Evolutionary conservation across 805 yeast genomes (phyloP).

Genomic region (Metschnikowia noctiluminum): DNA sequence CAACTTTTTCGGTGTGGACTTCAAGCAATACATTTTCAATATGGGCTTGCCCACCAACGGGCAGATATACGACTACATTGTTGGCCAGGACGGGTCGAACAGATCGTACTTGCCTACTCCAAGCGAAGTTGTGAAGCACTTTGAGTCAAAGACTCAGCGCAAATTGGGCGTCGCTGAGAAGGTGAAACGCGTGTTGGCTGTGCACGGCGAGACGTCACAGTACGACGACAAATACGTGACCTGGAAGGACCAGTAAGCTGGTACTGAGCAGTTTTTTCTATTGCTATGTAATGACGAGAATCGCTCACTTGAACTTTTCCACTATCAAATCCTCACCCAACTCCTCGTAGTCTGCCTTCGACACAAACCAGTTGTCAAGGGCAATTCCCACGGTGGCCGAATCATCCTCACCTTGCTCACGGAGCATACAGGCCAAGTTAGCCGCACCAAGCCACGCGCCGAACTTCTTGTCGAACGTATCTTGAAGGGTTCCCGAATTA

Average conservation of each 20-base stretch:
- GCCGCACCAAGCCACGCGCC: constrained; percentile 75
- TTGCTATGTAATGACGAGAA: no score
- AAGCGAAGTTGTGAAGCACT: constrained; percentile 63
- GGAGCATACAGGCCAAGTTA: constrained; percentile 60
- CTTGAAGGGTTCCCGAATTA: constrained; percentile 28
- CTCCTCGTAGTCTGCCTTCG: constrained; percentile 64
- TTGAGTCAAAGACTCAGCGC: constrained; percentile 45
- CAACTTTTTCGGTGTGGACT: constrained; percentile 38
- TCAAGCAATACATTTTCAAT: constrained; percentile 51
- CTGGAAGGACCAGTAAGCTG: constrained; percentile 29
- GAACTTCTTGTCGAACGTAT: constrained; percentile 50
- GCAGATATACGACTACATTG: constrained; percentile 61
- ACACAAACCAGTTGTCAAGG: constrained; percentile 50
- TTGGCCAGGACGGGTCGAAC: constrained; percentile 64
- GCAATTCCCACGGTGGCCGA: constrained; percentile 33
- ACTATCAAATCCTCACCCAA: constrained; percentile 49
- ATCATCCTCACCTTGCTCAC: constrained; percentile 31
- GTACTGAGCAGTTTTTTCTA: no score
- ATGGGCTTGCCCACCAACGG: constrained; percentile 79
- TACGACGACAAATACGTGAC: constrained; percentile 42
- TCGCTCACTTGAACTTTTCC: constrained; percentile 39
- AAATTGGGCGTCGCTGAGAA: constrained; percentile 62
- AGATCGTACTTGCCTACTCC: constrained; percentile 68
- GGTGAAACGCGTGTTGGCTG: constrained; percentile 54
- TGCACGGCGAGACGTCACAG: constrained; percentile 47